Evolutionary conservation across 768 basidiomycete genomes (phyloP), one percentile per base, ranked within the genome.

Genomic region (Pseudohyphozyma bogoriensis): DNA sequence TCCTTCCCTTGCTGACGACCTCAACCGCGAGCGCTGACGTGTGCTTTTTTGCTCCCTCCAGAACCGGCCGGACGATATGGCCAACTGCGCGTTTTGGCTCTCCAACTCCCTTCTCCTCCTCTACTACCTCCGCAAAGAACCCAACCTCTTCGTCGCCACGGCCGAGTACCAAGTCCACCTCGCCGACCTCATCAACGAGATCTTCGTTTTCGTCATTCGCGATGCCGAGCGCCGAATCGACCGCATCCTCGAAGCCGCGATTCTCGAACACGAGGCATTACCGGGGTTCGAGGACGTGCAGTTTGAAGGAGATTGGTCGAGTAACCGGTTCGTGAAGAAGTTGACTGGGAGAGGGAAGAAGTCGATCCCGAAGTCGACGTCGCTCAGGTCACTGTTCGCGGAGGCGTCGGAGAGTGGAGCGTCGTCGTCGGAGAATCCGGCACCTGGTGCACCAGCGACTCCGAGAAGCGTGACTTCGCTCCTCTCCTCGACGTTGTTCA

Each of bases 141-240:
- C 67, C 10, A 60, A 51, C 3, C 60, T 77, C 26, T 18, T 40
- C 22, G 16, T 33, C n/a, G 51, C 57, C 9, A 65, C 69, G 3
- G 2, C 16, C 33, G 58, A 53, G 26, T 63, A 56, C 45, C 61
- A 92, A 59, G 82, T 83, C 52, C 80, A 93, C 68, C 81, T 96
- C 56, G 87, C 90, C 74, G 91, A 95, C 74, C 83, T 93, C 28
- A 81, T 95, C 58, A 91, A 93, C 73, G 91, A 92, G 37, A 86
- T 95, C 47, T 95, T 91, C 66, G 95, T 96, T 28, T 95, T 96
- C 73, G 83, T 97, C 67, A 93, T 96, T 63, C 86, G 95, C 55
- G 84, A 86, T 66, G 85, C 87, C 11, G 95, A 99, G 73, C 80
- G 85, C 55, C 82, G 82, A 65, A 87, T 96, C 74, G 93, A 97